phyloP scores from a whole-genome alignment of 2,329 filamentous ascomycete genomes.

The Trichoderma atrobrunneum region DNA sequence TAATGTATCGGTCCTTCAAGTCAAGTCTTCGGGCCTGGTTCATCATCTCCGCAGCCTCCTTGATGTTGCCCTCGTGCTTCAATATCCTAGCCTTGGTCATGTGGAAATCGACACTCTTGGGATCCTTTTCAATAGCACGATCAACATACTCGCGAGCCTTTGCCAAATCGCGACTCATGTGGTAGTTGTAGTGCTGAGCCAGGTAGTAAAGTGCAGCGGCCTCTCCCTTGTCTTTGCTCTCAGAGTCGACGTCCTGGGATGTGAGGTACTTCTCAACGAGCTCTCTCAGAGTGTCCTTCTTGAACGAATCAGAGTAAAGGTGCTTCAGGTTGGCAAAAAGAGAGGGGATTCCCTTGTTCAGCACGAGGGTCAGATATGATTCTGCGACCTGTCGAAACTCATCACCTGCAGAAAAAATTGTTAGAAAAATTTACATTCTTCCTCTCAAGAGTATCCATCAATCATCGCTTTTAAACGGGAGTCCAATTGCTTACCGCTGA shows the following conservation, averaged over 20 bases:
- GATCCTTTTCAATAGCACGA: conserved; percentile 74
- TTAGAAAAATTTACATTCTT: neutral
- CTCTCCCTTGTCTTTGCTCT: conserved; percentile 58
- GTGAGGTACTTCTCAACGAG: conserved; percentile 77
- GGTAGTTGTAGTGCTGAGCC: conserved; percentile 95
- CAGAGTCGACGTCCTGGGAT: conserved; percentile 50
- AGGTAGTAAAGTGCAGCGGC: conserved; percentile 87
- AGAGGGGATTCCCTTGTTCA: conserved; percentile 90
- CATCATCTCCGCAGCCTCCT: conserved; percentile 83
- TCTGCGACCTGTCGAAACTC: conserved; percentile 77
- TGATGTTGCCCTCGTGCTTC: conserved; percentile 80
- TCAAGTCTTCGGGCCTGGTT: conserved; percentile 82
- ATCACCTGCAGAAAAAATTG: conserved; percentile 52
- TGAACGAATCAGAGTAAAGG: conserved; percentile 74
- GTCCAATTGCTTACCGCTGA: conserved; percentile 56
- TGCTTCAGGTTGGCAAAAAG: conserved; percentile 97
- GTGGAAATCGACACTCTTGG: conserved; percentile 82
- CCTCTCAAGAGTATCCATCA: neutral
- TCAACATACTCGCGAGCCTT: conserved; percentile 83
- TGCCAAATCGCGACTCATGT: conserved; percentile 75
- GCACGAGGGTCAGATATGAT: conserved; percentile 76
- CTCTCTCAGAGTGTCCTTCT: conserved; percentile 72
- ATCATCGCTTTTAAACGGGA: neutral
- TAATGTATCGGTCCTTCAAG: conserved; percentile 92
- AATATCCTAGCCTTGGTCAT: conserved; percentile 94